These are phyloP conservation scores for Arthrobotrys pseudoclavata DNA, from an alignment of 2,329 filamentous ascomycete species.

Conservation along the genomic window DNA sequence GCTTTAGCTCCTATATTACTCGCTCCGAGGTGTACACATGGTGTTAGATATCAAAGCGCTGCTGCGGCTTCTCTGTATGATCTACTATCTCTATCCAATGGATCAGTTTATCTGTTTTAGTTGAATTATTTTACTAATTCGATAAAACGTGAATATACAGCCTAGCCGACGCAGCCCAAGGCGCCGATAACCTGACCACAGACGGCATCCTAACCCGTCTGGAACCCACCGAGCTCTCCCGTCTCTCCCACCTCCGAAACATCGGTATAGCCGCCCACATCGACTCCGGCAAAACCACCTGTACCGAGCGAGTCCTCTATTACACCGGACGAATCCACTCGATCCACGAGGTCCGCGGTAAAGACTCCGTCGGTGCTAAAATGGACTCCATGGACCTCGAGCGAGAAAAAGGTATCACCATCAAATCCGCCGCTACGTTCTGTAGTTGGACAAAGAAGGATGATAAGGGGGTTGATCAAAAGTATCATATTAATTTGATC, in stretches of 20 bases:
- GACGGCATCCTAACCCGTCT: slow-evolving; percentile 83
- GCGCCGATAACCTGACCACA: slow-evolving; percentile 69
- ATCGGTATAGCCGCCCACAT: slow-evolving; percentile 99
- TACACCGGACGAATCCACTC: slow-evolving; percentile 91
- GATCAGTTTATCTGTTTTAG: neutral
- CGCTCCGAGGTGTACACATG: slow-evolving; percentile 23
- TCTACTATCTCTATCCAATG: neutral
- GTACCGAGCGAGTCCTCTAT: slow-evolving; percentile 95
- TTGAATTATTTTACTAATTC: neutral
- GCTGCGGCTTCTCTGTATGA: slow-evolving; percentile 48
- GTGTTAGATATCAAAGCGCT: slow-evolving; percentile 43
- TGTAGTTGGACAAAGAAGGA: slow-evolving; percentile 91
- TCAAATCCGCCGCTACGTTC: slow-evolving; percentile 97
- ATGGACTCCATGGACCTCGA: slow-evolving; percentile 99
- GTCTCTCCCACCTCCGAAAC: slow-evolving; percentile 87
- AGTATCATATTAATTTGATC: slow-evolving; percentile 98
- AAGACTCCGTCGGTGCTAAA: slow-evolving; percentile 95
- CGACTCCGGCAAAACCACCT: slow-evolving; percentile 97
- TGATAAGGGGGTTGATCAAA: slow-evolving; percentile 84
- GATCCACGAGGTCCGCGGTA: slow-evolving; percentile 96
- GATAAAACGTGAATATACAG: slow-evolving; percentile 8
- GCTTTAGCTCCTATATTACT: slow-evolving; percentile 25
- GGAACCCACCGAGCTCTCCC: slow-evolving; percentile 80
- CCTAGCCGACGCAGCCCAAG: slow-evolving; percentile 52
- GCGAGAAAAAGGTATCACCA: slow-evolving; percentile 98